Base-by-base conservation (phyloP, 108 stramenopile genomes). In the Aurantiochytrium sp. region DNA sequence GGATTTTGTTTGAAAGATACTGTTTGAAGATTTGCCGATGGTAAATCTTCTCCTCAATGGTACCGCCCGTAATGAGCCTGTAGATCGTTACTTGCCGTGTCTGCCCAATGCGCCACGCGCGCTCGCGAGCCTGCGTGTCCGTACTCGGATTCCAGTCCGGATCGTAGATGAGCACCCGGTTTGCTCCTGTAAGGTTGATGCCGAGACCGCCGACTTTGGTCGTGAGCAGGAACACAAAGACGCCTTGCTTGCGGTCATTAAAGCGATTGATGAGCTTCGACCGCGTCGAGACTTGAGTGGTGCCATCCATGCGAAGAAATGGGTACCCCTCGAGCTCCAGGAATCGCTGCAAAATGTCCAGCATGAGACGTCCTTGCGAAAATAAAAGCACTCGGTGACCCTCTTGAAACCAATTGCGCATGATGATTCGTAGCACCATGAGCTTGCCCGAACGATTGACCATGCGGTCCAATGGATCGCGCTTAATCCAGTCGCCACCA, bases 1-100 rank as follows among this genome's bases (percentile, higher is more conserved):
- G 91, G 5, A 98, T 94, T 55, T 95, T 94, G 88, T 98, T 98
- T 6, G 97, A 94, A 4, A 98, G 72, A 3, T 97, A 96, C 57
- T 96, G 97, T 91, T 99, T 99, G 94, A 98, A 99, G 60, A 99
- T 98, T 87, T 99, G 99, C 5, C 99, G 92, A 87, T 99, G 98
- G 92, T 99, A 99, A 21, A 99, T 98, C 91, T 98, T 98, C 90
- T 97, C 97, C 92, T 97, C 97, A 64, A 97, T 96, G 19, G 97
- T 96, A 23, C 96, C 96, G 4, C 92, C 92, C 49, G 95, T 94
- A n/a, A 97, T 93, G 10, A 97, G 89, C 5, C 96, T 92, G 90
- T 96, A 96, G 18, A 97, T 93, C 4, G 94, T 95, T n/a, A 97
- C 96, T 23, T 92, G 90, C 44, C 90, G 87, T 53, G 60, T 92